Percentiles rank a stretch among this genome's conserved stretches.
Conservation (phyloP, 768 basidiomycete genomes). For the Inosperma sp. region DNA sequence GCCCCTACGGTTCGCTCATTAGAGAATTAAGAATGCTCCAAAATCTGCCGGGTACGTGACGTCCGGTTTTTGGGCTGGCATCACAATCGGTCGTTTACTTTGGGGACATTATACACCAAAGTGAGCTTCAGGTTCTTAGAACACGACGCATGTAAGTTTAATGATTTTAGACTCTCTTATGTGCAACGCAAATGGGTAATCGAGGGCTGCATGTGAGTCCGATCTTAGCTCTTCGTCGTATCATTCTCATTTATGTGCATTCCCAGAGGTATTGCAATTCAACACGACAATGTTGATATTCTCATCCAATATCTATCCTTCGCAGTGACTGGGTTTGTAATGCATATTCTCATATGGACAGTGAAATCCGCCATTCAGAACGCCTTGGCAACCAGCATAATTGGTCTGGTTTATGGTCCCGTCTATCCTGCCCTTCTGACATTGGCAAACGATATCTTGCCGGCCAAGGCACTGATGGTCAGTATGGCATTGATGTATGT, state of each 20-base stretch:
- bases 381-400: conserved; percentile 41
- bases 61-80: too few species aligned
- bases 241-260: background rate
- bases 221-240: background rate
- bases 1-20: conserved; percentile 56
- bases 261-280: too few species aligned
- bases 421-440: conserved; percentile 46
- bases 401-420: conserved; percentile 48
- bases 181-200: conserved; percentile 42
- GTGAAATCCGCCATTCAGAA: conserved; percentile 44
- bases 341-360: conserved; percentile 52
- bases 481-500: conserved; percentile 52
- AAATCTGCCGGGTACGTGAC: too few species aligned
- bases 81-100: too few species aligned
- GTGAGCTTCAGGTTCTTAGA: conserved; percentile 26
- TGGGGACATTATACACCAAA: conserved; percentile 45
- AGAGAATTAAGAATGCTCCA: conserved; percentile 44
- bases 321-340: conserved; percentile 34
- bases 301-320: too few species aligned
- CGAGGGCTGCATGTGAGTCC: conserved; percentile 42
- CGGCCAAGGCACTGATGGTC: conserved; percentile 44
- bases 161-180: conserved; percentile 43
- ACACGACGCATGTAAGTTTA: background rate
- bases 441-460: conserved; percentile 43
- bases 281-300: too few species aligned